Percentiles rank a stretch among this genome's conserved stretches.
Conservation (phyloP, 441 rosid species). For the Geranium incanum region DNA sequence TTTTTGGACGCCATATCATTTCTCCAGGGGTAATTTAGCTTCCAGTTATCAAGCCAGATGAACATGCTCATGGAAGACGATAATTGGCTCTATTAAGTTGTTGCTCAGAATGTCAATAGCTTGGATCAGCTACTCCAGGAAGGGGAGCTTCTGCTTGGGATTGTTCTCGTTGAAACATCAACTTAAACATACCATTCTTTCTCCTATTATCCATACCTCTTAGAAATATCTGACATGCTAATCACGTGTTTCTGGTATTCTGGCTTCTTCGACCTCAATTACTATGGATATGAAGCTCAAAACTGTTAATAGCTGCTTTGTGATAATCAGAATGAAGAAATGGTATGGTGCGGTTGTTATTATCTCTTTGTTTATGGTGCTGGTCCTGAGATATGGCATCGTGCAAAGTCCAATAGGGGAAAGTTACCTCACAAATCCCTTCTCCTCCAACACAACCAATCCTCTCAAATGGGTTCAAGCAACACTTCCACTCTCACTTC, state of each 20-base stretch:
- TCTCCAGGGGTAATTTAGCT: conserved; percentile 11
- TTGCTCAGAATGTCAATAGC: conserved; percentile 19
- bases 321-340: conserved; percentile 61
- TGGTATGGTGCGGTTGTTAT: conserved; percentile 65
- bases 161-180: neutral
- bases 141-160: conserved; percentile 5
- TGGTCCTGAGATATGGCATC: conserved; percentile 57
- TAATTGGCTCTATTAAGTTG: conserved; percentile 14
- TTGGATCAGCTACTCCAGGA: neutral
- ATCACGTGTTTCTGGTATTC: conserved; percentile 16
- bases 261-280: conserved; percentile 15
- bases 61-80: conserved; percentile 9
- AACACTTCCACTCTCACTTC: conserved; percentile 43
- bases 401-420: conserved; percentile 52
- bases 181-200: conserved; percentile 4
- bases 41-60: conserved; percentile 15
- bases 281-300: conserved; percentile 15
- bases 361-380: conserved; percentile 65
- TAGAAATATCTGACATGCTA: conserved; percentile 1
- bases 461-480: conserved; percentile 69
- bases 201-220: conserved; percentile 9
- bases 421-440: conserved; percentile 37
- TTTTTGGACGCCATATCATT: conserved; percentile 12
- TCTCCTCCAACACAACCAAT: conserved; percentile 48
- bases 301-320: conserved; percentile 21